These are phyloP conservation scores for Amanita thiersii DNA, from an alignment of 768 basidiomycete genomes.

Conservation along the genomic window DNA sequence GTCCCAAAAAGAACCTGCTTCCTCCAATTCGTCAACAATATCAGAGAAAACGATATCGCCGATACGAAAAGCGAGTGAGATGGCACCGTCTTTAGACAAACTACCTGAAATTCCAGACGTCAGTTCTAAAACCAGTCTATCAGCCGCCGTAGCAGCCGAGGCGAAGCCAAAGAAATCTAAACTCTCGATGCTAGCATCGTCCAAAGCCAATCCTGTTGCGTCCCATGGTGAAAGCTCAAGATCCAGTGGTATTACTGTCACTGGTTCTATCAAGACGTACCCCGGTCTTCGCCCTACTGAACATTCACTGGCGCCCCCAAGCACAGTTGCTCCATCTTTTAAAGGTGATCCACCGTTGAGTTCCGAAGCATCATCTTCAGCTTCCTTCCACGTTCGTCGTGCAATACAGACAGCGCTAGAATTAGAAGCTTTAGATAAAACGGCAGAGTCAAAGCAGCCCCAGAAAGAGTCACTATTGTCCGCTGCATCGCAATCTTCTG, in stretches of 20 bases:
- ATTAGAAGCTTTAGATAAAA: slow-evolving; percentile 44
- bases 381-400: slow-evolving; percentile 51
- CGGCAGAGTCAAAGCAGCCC: slow-evolving; percentile 4
- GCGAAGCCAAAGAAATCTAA: slow-evolving; percentile 49
- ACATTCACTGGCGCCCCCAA: slow-evolving; percentile 37
- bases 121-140: slow-evolving; percentile 37
- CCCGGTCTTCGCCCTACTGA: slow-evolving; percentile 62
- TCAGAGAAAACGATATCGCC: slow-evolving; percentile 29
- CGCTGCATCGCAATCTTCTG: slow-evolving; percentile 13
- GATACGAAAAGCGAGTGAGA: slow-evolving; percentile 33
- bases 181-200: slow-evolving; percentile 59
- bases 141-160: slow-evolving; percentile 14
- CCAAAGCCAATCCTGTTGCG: slow-evolving; percentile 42
- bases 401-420: slow-evolving; percentile 65
- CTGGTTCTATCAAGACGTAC: slow-evolving; percentile 65
- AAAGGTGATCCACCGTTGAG: slow-evolving; percentile 19
- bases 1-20: slow-evolving; percentile 49
- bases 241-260: slow-evolving; percentile 43
- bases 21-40: slow-evolving; percentile 41
- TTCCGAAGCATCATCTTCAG: slow-evolving; percentile 31
- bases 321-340: slow-evolving; percentile 24
- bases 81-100: slow-evolving; percentile 35
- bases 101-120: slow-evolving; percentile 51
- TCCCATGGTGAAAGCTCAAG: slow-evolving; percentile 42
- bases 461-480: slow-evolving; percentile 13